Percentiles rank a stretch among this genome's conserved stretches.
phyloP scores from a whole-genome alignment of 169 alveolate genomes.

The Cyclospora cayetanensis region DNA sequence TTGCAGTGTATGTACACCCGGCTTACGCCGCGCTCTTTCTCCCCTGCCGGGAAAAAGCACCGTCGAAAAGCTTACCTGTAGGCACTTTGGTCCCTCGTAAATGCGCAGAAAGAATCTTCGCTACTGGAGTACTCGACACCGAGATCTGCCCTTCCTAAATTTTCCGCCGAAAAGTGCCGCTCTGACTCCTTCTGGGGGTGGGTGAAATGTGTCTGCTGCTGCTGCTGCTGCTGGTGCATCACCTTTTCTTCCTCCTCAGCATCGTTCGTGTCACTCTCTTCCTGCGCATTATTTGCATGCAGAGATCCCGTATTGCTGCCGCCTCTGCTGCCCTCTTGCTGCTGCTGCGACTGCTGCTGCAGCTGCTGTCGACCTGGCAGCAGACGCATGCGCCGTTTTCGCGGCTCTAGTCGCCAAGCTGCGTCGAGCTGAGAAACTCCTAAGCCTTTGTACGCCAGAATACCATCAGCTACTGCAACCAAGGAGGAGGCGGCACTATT shows the following conservation, averaged over 20 bases:
- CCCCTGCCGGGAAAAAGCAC: no score
- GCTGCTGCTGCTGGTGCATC: conserved; percentile 13
- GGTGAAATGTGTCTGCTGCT: background rate
- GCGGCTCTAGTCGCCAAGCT: background rate
- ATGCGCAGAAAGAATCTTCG: background rate
- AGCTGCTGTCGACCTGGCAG: background rate
- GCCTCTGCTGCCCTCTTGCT: background rate
- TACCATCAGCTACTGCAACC: background rate
- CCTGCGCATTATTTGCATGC: background rate
- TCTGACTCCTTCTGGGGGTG: background rate
- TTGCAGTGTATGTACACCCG: no score
- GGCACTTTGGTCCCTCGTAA: background rate
- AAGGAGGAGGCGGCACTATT: background rate
- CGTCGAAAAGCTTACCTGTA: background rate
- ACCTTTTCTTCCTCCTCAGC: background rate
- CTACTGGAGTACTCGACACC: background rate
- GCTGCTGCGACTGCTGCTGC: background rate
- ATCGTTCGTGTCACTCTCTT: no score
- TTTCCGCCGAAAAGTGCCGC: background rate
- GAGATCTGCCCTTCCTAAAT: background rate
- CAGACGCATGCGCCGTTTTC: background rate
- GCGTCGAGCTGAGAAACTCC: background rate
- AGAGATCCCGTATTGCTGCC: background rate
- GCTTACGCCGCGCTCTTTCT: no score
- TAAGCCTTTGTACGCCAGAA: background rate